A percentile compares a stretch with the other conserved stretches of the same genome.
phyloP scores from a whole-genome alignment of 139 green algal species.

The Coccomyxa sp. region DNA sequence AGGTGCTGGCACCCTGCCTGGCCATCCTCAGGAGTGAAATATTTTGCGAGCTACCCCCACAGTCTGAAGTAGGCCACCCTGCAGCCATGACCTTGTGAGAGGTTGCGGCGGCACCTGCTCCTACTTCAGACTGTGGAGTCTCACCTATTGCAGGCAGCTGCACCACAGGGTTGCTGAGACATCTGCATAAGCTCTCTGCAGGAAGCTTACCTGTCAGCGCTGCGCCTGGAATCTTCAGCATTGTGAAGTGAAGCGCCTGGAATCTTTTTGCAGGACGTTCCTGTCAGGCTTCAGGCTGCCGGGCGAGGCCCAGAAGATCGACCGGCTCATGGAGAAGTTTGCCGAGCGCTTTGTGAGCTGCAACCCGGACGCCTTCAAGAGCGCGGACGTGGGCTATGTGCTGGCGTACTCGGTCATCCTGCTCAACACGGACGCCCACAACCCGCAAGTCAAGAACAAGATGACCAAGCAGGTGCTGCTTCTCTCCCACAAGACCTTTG shows the following conservation, averaged over 20 bases:
- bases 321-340: slow-evolving; percentile 99
- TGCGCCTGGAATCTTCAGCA: neutral
- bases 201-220: neutral
- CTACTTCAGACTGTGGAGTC: no score
- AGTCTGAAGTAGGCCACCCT: no score
- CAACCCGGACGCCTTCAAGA: slow-evolving; percentile 90
- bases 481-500: no score
- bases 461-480: slow-evolving; percentile 52
- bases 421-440: slow-evolving; percentile 99
- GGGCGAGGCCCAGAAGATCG: slow-evolving; percentile 99
- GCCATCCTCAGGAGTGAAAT: no score
- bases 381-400: slow-evolving; percentile 96
- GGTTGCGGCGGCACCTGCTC: no score
- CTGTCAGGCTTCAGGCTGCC: slow-evolving; percentile 81
- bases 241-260: neutral
- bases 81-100: no score
- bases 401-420: slow-evolving; percentile 99
- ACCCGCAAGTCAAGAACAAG: slow-evolving; percentile 80
- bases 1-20: no score
- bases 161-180: neutral
- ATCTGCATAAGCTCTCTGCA: neutral
- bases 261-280: slow-evolving; percentile 35
- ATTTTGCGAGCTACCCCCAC: no score
- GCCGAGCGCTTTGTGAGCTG: slow-evolving; percentile 89
- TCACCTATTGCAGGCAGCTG: no score